Percentiles rank a stretch among this genome's conserved stretches.
Conservation (phyloP, 805 yeast genomes). For the Ogataea ramenticola region DNA sequence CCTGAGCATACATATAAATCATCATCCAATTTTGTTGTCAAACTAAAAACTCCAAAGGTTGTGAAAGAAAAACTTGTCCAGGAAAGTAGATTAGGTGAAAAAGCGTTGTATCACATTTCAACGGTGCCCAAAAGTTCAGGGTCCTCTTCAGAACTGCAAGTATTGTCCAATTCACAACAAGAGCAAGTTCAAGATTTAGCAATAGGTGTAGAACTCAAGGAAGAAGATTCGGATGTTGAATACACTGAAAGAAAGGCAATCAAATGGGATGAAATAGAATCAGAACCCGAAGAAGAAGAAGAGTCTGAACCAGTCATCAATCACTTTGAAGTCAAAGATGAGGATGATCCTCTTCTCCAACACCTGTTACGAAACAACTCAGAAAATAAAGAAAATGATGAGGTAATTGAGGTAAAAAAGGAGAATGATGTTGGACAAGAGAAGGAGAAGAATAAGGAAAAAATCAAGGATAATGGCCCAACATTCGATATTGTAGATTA, state of each 20-base stretch:
- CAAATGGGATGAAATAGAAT: background rate
- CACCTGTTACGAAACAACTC: background rate
- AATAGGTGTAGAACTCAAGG: background rate
- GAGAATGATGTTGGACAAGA: conserved; percentile 21
- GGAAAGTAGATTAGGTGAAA: conserved; percentile 77
- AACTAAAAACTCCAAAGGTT: conserved; percentile 61
- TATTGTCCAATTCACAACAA: background rate
- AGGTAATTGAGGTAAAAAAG: conserved; percentile 1
- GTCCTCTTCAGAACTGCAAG: background rate
- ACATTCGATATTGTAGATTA: conserved; percentile 51
- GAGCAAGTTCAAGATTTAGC: background rate
- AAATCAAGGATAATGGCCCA: conserved; percentile 10
- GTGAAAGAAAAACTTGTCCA: conserved; percentile 67
- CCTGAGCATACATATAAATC: conserved; percentile 88
- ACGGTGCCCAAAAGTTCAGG: background rate
- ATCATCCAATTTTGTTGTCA: conserved; percentile 60
- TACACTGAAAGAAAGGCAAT: background rate
- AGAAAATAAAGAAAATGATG: conserved; percentile 2
- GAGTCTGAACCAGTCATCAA: background rate
- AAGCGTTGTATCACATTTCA: conserved; percentile 57
- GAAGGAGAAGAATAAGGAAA: conserved; percentile 13
- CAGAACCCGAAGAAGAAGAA: background rate
- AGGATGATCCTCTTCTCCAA: background rate
- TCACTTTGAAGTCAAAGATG: conserved; percentile 1
- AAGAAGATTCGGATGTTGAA: background rate